These are phyloP conservation scores for Rubia yunnanensis DNA, from an alignment of 257 asterid genomes.

Conservation along the genomic window DNA sequence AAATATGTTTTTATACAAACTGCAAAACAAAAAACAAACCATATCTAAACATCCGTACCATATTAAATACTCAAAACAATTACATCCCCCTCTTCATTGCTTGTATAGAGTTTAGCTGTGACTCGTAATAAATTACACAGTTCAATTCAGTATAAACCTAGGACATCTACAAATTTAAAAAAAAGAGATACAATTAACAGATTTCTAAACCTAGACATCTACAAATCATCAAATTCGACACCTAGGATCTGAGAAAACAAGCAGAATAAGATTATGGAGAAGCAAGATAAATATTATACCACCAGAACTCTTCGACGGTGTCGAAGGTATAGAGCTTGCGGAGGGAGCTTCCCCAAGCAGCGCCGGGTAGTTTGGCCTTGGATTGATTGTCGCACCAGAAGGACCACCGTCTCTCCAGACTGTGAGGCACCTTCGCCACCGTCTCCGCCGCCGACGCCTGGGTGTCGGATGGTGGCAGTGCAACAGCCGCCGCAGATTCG, in stretches of 20 bases:
- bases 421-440: constrained; percentile 47
- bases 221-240: not conserved
- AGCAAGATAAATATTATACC: constrained; percentile 36
- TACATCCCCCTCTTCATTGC: not conserved
- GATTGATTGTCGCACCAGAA: constrained; percentile 93
- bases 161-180: not conserved
- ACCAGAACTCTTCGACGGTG: constrained; percentile 95
- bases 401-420: constrained; percentile 77
- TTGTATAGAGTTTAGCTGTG: not conserved
- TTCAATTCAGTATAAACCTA: too few species aligned
- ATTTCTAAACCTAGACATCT: not conserved
- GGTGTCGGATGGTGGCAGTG: constrained; percentile 29
- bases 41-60: not conserved
- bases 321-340: constrained; percentile 74
- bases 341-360: constrained; percentile 69
- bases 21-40: constrained; percentile 27
- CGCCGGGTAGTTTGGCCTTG: constrained; percentile 77
- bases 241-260: not conserved
- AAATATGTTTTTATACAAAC: constrained; percentile 74
- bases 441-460: constrained; percentile 13
- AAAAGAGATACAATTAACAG: not conserved
- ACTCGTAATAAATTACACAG: too few species aligned
- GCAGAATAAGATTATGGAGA: not conserved
- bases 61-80: not conserved
- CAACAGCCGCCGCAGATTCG: constrained; percentile 38